These are phyloP conservation scores for Chlorella sp. DNA, from an alignment of 139 green algal genomes.

Conservation along the genomic window DNA sequence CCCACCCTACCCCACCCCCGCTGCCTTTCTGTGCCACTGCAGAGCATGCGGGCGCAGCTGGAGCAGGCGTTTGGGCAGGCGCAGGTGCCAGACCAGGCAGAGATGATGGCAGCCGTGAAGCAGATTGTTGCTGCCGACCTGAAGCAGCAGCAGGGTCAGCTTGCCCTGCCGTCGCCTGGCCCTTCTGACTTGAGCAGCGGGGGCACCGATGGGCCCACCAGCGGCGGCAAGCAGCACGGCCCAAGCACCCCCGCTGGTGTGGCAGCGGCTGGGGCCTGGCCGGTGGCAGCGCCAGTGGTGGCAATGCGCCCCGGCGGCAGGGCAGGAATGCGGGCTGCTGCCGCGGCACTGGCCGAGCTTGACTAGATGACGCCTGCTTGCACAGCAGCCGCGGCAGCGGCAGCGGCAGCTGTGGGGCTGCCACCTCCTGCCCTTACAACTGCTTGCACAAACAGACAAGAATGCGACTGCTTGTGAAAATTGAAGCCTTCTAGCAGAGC, in stretches of 20 bases:
- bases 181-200: background rate
- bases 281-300: background rate
- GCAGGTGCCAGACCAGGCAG: slow-evolving; percentile 4
- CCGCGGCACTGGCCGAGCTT: slow-evolving; percentile 1
- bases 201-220: background rate
- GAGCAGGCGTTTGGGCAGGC: slow-evolving; percentile 23
- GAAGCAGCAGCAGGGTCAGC: background rate
- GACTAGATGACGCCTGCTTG: background rate
- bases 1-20: background rate
- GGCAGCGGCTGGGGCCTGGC: background rate
- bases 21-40: background rate
- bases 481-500: too few relatives aligned
- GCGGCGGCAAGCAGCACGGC: background rate
- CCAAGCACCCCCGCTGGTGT: background rate
- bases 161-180: too few relatives aligned
- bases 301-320: background rate
- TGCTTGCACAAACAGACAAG: too few relatives aligned
- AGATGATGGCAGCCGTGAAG: slow-evolving; percentile 32
- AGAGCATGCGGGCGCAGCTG: slow-evolving; percentile 30
- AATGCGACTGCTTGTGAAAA: too few relatives aligned
- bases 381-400: too few relatives aligned
- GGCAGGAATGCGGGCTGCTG: background rate
- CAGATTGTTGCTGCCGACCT: slow-evolving; percentile 34
- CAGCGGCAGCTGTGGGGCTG: too few relatives aligned
- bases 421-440: too few relatives aligned